A percentile compares a stretch with the other conserved stretches of the same genome.
Conservation (phyloP, 148 eudicot species). For the Heliosperma pusillum region DNA sequence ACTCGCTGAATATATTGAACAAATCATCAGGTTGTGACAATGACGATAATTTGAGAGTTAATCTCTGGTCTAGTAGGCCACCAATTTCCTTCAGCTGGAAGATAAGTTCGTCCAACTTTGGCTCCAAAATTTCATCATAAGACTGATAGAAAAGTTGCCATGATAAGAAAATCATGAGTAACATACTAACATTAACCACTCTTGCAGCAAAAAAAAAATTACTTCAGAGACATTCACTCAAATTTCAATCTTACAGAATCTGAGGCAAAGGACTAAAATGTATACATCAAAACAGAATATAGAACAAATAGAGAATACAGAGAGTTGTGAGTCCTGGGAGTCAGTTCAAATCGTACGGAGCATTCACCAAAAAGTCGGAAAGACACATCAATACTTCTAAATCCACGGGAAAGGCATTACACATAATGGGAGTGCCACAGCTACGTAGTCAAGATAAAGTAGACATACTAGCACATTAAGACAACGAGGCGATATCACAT, state of each 20-base stretch:
- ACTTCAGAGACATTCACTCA: neutral
- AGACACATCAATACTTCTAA: neutral
- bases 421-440: neutral
- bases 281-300: neutral
- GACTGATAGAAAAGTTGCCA: conserved; percentile 40
- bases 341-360: neutral
- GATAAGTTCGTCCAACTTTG: conserved; percentile 57
- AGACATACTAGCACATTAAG: neutral
- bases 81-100: conserved; percentile 57
- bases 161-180: neutral
- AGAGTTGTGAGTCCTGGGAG: neutral
- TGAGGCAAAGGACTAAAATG: neutral
- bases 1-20: conserved; percentile 75
- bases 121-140: conserved; percentile 75
- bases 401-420: neutral
- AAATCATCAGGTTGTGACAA: conserved; percentile 78
- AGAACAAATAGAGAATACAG: neutral
- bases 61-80: conserved; percentile 52
- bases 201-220: neutral
- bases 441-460: neutral
- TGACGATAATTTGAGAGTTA: conserved; percentile 56
- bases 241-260: neutral
- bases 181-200: neutral
- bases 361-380: neutral
- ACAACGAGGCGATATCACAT: neutral